These are phyloP conservation scores for Mangifera indica DNA, from an alignment of 345 rosid genomes.

Conservation along the genomic window DNA sequence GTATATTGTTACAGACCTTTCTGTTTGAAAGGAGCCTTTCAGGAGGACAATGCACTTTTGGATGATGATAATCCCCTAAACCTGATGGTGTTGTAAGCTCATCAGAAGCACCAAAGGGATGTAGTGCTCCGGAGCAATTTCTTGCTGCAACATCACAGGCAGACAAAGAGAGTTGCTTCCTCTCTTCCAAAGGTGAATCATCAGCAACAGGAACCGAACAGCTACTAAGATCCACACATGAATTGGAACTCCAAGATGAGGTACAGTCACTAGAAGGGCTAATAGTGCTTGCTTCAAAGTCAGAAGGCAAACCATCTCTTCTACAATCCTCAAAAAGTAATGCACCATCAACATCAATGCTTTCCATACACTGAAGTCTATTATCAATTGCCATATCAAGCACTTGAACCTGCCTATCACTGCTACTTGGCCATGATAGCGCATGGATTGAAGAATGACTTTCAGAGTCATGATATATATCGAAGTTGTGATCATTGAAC, in stretches of 20 bases:
- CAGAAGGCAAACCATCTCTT: constrained; percentile 29
- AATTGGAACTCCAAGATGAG: constrained; percentile 23
- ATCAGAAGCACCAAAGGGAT: constrained; percentile 20
- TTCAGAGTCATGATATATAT: not conserved
- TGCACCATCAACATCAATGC: constrained; percentile 17
- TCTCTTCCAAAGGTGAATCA: constrained; percentile 21
- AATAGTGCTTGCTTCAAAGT: constrained; percentile 27
- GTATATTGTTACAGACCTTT: constrained; percentile 46
- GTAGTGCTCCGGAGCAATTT: constrained; percentile 20
- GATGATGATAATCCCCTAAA: constrained; percentile 20
- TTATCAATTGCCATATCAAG: constrained; percentile 15
- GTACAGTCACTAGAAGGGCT: constrained; percentile 25
- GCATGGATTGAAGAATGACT: constrained; percentile 10
- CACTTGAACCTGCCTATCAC: constrained; percentile 21
- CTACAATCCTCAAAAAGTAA: constrained; percentile 27
- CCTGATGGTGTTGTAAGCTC: constrained; percentile 22
- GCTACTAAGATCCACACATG: constrained; percentile 20
- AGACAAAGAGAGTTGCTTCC: constrained; percentile 26
- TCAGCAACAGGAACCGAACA: constrained; percentile 24
- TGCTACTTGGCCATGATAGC: constrained; percentile 18
- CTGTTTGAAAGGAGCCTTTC: constrained; percentile 60
- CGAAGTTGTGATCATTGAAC: constrained; percentile 8
- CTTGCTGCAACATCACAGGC: constrained; percentile 25
- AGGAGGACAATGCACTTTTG: constrained; percentile 39
- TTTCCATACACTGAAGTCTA: constrained; percentile 20